Percentiles rank a stretch among this genome's conserved stretches.
Conservation (phyloP, 2,329 filamentous ascomycete genomes). For the Zymoseptoria crescenta region DNA sequence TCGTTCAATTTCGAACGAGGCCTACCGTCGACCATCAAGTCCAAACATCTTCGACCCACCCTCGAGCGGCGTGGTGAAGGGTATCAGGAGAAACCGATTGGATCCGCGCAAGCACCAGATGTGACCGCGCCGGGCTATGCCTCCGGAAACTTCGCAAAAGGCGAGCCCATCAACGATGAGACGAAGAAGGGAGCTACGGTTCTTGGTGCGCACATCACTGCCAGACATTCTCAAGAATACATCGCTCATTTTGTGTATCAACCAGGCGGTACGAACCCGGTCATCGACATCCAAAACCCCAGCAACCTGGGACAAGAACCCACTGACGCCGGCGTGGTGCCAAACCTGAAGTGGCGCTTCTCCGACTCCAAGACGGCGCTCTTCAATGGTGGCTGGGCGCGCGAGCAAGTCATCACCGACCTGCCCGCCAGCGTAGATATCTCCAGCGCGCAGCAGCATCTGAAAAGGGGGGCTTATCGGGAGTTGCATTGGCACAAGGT, state of each 20-base stretch:
- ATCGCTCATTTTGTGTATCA: conserved; percentile 4
- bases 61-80: conserved; percentile 12
- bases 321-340: conserved; percentile 56
- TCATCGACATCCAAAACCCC: conserved; percentile 55
- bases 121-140: conserved; percentile 17
- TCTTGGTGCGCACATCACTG: conserved; percentile 38
- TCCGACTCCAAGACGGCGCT: conserved; percentile 58
- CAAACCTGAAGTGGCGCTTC: conserved; percentile 60
- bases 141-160: conserved; percentile 37
- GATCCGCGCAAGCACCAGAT: conserved; percentile 3
- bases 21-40: conserved; percentile 3
- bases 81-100: background rate
- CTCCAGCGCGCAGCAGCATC: conserved; percentile 59
- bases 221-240: background rate
- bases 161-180: conserved; percentile 49
- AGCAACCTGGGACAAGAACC: conserved; percentile 54
- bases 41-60: conserved; percentile 14
- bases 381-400: conserved; percentile 57
- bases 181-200: conserved; percentile 53
- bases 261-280: conserved; percentile 56
- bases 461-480: conserved; percentile 57
- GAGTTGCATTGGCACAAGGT: conserved; percentile 58
- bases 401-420: conserved; percentile 60
- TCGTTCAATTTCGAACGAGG: conserved; percentile 5
- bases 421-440: conserved; percentile 59